Base-by-base conservation (phyloP, 2,329 filamentous ascomycete genomes). In the Clathrospora elynae region DNA sequence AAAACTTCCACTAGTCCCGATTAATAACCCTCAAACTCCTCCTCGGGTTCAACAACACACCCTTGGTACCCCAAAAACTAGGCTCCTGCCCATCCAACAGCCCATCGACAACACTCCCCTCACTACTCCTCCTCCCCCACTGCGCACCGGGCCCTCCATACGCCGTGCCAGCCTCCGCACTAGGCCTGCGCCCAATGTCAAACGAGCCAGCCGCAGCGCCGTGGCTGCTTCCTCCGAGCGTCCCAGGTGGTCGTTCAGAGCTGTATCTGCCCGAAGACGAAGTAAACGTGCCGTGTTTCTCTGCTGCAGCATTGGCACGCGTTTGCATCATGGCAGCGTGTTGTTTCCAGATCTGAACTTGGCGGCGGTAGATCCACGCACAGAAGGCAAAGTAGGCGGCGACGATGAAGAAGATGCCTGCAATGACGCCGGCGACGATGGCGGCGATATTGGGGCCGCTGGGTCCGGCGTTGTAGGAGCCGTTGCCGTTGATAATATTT, bases 11-110 rank as follows among this genome's bases (percentile, higher is more conserved):
- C n/a, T 60, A 79, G 59, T 78, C 76, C 56, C 73, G 58, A 64
- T 88, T 88, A 14, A 88, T 83, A 23, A 88, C 84, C 59, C 84
- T 75, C 71, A 88, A 70, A 57, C 84, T 87, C 60, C 85, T 73
- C 59, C 84, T 75, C 14, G 85, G 85, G 48, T 84, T 85, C 68
- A 88, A 67, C 58, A 88, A 70, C 18, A 87, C 83, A 35, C 78
- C 71, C 39, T 51, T 66, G n/a, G 70, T 64, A 1, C 75, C 86
- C 66, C 87, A 83, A 70, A 88, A 90, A 44, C 79, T 86, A 46
- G 86, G 86, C 64, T 88, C 84, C 47, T 84, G 77, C 0, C 80
- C 82, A 3, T 73, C 75, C 11, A 86, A 59, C 49, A 87, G 59
- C 57, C 85, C 82, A 42, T 84, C 82, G 25, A 70, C 73, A 44